Conservation (phyloP, 31 red algal species). For the Asparagopsis taxiformis region DNA sequence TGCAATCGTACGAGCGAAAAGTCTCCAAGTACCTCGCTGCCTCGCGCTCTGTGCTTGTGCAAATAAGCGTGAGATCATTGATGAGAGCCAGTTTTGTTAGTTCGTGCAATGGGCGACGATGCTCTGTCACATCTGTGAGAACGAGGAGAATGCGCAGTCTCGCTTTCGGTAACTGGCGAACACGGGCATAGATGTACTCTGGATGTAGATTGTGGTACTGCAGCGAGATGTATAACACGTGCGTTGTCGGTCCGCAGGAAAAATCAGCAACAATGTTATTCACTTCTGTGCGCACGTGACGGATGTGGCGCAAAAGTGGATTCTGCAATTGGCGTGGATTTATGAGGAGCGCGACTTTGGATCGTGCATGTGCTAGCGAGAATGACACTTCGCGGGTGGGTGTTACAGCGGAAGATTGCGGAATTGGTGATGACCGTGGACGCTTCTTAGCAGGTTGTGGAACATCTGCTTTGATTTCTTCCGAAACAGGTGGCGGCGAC, state of each 20-base stretch:
- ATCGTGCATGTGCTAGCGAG: conserved; percentile 53
- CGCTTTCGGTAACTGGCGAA: conserved; percentile 31
- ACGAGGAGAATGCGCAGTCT: conserved; percentile 68
- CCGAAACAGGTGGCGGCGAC: too few relatives aligned
- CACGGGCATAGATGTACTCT: conserved; percentile 76
- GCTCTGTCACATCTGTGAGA: conserved; percentile 58
- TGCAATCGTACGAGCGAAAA: conserved; percentile 60
- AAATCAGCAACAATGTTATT: conserved; percentile 54
- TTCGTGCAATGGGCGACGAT: conserved; percentile 46
- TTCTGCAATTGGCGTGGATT: conserved; percentile 58
- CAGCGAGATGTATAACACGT: conserved; percentile 75
- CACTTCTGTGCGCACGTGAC: conserved; percentile 58
- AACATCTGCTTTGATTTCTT: too few relatives aligned
- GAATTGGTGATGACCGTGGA: too few relatives aligned
- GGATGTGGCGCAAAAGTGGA: conserved; percentile 67
- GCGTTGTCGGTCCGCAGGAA: conserved; percentile 63
- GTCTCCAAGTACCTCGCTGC: conserved; percentile 81
- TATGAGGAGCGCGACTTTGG: conserved; percentile 62
- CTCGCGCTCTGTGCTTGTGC: conserved; percentile 48
- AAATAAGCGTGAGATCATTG: conserved; percentile 66
- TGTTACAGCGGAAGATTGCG: too few relatives aligned
- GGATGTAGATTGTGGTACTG: conserved; percentile 73
- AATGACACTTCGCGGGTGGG: conserved; percentile 1
- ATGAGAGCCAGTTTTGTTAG: conserved; percentile 53
- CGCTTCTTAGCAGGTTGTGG: too few relatives aligned